Evolutionary conservation across 1,284 basidiomycete genomes (phyloP).

Genomic region (Farysia itapuensis): DNA sequence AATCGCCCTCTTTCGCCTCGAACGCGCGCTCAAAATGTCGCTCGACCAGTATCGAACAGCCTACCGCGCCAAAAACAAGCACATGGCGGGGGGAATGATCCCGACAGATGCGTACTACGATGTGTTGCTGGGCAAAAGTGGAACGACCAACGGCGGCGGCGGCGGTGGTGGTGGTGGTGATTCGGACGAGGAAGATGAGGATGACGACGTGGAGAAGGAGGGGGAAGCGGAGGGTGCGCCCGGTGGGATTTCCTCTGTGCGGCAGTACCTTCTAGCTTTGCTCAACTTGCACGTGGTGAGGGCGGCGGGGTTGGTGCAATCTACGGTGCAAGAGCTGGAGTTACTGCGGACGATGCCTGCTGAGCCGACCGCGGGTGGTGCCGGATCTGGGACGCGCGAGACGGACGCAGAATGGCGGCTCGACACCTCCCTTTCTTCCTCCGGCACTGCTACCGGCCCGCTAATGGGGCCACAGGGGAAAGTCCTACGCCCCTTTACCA

Average conservation of each 20-base stretch:
- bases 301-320: conserved; percentile 17
- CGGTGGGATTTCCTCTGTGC: conserved; percentile 11
- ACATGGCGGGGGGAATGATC: neutral
- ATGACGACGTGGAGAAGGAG: conserved; percentile 5
- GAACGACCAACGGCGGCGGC: neutral
- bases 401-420: conserved; percentile 44
- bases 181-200: conserved; percentile 11
- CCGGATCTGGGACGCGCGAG: neutral
- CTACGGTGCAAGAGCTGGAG: conserved; percentile 42
- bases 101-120: conserved; percentile 34
- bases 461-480: conserved; percentile 45
- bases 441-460: conserved; percentile 24
- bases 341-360: conserved; percentile 44
- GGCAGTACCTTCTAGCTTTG: conserved; percentile 49
- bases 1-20: conserved; percentile 47
- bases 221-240: conserved; percentile 2
- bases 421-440: conserved; percentile 9
- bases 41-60: conserved; percentile 38
- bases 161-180: neutral
- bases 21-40: conserved; percentile 32
- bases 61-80: conserved; percentile 7
- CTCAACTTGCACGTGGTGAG: conserved; percentile 46
- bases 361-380: neutral
- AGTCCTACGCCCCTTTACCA: conserved; percentile 54
- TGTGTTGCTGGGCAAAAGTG: conserved; percentile 14